Percentiles rank a stretch among this genome's conserved stretches.
These are phyloP conservation scores for Ceratocystis papillata DNA, from an alignment of 2,329 filamentous ascomycete genomes.

Conservation along the genomic window DNA sequence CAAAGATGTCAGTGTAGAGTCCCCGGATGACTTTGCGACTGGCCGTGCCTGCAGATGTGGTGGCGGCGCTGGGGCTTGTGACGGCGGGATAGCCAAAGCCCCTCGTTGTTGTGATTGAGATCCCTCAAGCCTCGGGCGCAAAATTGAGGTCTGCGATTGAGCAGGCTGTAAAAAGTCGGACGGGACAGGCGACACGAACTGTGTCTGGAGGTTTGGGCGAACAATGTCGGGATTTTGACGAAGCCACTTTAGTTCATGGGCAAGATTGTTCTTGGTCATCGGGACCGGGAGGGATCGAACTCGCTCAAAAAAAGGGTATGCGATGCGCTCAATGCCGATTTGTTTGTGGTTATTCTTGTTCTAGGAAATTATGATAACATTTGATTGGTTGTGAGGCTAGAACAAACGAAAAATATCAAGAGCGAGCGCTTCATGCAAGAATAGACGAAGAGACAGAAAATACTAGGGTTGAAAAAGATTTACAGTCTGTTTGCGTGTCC, in stretches of 20 bases:
- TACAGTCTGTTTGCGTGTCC: background rate
- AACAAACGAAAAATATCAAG: background rate
- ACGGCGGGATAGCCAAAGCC: constrained; percentile 27
- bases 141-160: constrained; percentile 18
- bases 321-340: background rate
- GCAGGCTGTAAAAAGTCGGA: constrained; percentile 24
- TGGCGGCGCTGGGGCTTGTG: constrained; percentile 28
- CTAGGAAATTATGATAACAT: background rate
- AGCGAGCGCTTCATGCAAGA: background rate
- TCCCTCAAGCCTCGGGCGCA: constrained; percentile 6
- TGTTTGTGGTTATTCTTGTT: background rate
- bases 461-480: background rate
- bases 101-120: constrained; percentile 6
- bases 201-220: constrained; percentile 34
- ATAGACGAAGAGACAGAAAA: background rate
- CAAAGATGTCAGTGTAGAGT: background rate
- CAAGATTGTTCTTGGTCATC: constrained; percentile 54
- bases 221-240: constrained; percentile 38
- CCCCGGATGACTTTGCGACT: background rate
- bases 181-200: constrained; percentile 31
- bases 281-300: constrained; percentile 28
- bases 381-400: background rate
- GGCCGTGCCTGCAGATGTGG: background rate
- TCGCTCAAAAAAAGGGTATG: background rate
- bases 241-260: constrained; percentile 48